phyloP scores from a whole-genome alignment of 768 basidiomycete species.

The Leccinum uliginosum region DNA sequence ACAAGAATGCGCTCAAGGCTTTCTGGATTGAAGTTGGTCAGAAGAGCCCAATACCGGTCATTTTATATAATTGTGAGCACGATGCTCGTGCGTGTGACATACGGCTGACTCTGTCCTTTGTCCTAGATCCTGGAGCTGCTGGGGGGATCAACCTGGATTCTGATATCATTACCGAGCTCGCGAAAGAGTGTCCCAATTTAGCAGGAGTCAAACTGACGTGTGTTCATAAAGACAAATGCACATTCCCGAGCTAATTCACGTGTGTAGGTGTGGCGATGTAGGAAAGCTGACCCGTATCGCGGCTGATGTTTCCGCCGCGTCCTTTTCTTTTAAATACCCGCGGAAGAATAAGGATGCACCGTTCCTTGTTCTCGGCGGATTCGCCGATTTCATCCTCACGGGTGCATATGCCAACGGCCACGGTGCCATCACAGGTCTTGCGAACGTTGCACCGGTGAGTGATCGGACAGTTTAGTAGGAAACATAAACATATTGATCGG shows the following conservation, averaged over 20 bases:
- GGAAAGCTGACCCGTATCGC: constrained; percentile 87
- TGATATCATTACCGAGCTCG: constrained; percentile 79
- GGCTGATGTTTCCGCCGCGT: constrained; percentile 52
- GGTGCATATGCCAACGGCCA: constrained; percentile 70
- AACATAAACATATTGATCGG: not conserved
- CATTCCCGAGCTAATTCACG: constrained; percentile 6
- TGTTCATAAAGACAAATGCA: constrained; percentile 25
- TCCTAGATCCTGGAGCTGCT: constrained; percentile 77
- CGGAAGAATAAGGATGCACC: constrained; percentile 62
- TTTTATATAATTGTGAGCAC: constrained; percentile 80
- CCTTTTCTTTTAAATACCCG: constrained; percentile 57
- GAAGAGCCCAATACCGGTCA: constrained; percentile 80
- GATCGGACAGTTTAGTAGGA: not conserved
- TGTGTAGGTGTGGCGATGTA: constrained; percentile 77
- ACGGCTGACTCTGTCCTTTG: not conserved
- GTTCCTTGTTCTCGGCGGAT: constrained; percentile 86
- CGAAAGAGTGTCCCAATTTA: constrained; percentile 69
- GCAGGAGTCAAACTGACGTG: constrained; percentile 89
- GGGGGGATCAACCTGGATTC: constrained; percentile 92
- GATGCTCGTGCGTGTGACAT: not conserved
- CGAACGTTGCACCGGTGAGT: constrained; percentile 73
- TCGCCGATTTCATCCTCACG: constrained; percentile 76
- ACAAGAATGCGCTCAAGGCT: constrained; percentile 66
- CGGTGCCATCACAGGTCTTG: constrained; percentile 89
- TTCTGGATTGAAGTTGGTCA: constrained; percentile 75